These are phyloP conservation scores for Naumovozyma baii DNA, from an alignment of 805 yeast species.

Conservation along the genomic window DNA sequence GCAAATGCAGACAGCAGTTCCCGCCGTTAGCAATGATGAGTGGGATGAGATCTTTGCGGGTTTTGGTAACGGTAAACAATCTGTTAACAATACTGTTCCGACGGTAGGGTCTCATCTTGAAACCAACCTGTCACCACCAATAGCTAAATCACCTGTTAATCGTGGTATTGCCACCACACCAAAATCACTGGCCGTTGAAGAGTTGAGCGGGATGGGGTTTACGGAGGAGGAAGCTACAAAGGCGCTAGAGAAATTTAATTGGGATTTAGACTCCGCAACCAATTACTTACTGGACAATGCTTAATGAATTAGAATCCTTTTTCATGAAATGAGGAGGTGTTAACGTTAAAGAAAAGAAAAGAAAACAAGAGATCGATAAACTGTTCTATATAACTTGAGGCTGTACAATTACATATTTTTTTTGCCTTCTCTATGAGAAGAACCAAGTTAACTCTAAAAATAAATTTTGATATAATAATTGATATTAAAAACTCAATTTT, in stretches of 20 bases:
- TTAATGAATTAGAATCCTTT: constrained; percentile 14
- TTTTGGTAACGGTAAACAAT: constrained; percentile 38
- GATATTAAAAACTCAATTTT: too few relatives aligned
- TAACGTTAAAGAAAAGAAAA: too few relatives aligned
- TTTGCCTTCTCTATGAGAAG: not conserved
- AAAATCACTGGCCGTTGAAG: constrained; percentile 54
- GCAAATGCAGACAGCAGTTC: constrained; percentile 1
- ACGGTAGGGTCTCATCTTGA: constrained; percentile 1
- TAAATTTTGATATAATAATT: too few relatives aligned
- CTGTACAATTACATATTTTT: not conserved
- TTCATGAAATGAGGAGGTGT: too few relatives aligned
- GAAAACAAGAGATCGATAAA: too few relatives aligned
- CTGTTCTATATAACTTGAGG: not conserved
- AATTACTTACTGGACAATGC: constrained; percentile 71
- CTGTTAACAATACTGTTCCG: constrained; percentile 6
- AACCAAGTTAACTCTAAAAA: not conserved
- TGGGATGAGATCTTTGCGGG: constrained; percentile 95
- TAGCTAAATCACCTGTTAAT: constrained; percentile 9
- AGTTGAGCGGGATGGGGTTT: constrained; percentile 86
- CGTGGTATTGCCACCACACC: constrained; percentile 37
- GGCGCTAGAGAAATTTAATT: constrained; percentile 60
- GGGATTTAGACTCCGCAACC: constrained; percentile 82
- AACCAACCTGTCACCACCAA: constrained; percentile 1
- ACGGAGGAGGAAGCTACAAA: constrained; percentile 49
- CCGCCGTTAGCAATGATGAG: constrained; percentile 47